A percentile compares a stretch with the other conserved stretches of the same genome.
phyloP scores from a whole-genome alignment of 257 asterid genomes.

The Penstemon davidsonii region DNA sequence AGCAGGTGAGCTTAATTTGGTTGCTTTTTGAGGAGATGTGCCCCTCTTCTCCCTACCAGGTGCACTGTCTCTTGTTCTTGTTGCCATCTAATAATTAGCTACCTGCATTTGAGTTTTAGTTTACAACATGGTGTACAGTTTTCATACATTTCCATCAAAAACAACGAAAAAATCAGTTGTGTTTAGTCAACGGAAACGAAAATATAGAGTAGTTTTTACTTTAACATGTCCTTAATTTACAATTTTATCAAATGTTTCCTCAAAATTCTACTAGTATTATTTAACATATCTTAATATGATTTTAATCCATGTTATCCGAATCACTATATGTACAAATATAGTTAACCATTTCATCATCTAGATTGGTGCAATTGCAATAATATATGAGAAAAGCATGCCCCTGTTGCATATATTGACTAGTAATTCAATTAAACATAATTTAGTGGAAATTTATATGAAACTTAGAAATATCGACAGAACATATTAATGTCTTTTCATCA shows the following conservation, averaged over 20 bases:
- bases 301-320: too few species aligned
- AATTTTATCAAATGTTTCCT: neutral
- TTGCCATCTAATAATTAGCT: slow-evolving; percentile 48
- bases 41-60: slow-evolving; percentile 52
- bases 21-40: slow-evolving; percentile 37
- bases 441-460: neutral
- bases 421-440: too few species aligned
- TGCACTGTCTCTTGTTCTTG: slow-evolving; percentile 46
- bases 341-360: too few species aligned
- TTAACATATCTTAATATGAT: too few species aligned
- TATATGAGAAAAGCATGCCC: too few species aligned
- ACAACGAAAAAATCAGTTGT: too few species aligned
- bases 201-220: neutral
- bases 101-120: slow-evolving; percentile 28
- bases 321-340: too few species aligned
- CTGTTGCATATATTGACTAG: too few species aligned
- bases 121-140: too few species aligned
- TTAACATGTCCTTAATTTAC: neutral
- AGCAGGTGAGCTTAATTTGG: slow-evolving; percentile 29
- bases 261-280: neutral
- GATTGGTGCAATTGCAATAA: too few species aligned
- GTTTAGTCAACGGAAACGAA: too few species aligned
- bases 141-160: too few species aligned
- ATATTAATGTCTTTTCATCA: neutral
- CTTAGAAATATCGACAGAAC: neutral